These are phyloP conservation scores for Quercus aquifolioides DNA, from an alignment of 306 rosid genomes.

Conservation along the genomic window DNA sequence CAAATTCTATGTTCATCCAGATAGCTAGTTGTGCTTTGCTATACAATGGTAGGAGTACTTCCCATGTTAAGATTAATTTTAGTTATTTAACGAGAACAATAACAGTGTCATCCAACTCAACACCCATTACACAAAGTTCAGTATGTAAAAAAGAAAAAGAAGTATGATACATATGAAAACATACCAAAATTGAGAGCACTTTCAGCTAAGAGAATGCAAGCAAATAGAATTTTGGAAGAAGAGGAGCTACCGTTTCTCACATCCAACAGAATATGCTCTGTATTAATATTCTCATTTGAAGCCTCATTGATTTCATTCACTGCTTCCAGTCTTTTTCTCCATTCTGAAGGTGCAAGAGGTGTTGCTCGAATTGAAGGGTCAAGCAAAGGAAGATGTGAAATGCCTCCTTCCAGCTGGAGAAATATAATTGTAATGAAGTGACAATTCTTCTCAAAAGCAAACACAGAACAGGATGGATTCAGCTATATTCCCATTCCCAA, in stretches of 20 bases:
- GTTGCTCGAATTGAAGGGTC: constrained; percentile 80
- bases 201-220: constrained; percentile 14
- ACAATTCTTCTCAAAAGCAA: constrained; percentile 13
- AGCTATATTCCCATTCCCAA: not conserved
- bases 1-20: not conserved
- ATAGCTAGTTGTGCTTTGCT: not conserved
- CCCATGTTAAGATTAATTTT: not conserved
- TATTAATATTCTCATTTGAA: constrained; percentile 29
- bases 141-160: not conserved
- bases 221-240: constrained; percentile 8
- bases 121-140: not conserved
- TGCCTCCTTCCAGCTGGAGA: constrained; percentile 71
- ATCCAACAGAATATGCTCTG: constrained; percentile 56
- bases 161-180: constrained; percentile 1
- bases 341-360: constrained; percentile 69
- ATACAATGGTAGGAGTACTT: not conserved
- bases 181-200: not conserved
- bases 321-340: constrained; percentile 66
- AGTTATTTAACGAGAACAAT: not conserved
- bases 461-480: not conserved
- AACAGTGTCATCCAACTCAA: not conserved
- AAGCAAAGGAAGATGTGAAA: constrained; percentile 75
- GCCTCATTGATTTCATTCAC: constrained; percentile 26
- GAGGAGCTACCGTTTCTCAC: constrained; percentile 79
- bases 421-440: constrained; percentile 15